phyloP scores from a whole-genome alignment of 2,329 filamentous ascomycete genomes.

The Byssochlamys sp. region DNA sequence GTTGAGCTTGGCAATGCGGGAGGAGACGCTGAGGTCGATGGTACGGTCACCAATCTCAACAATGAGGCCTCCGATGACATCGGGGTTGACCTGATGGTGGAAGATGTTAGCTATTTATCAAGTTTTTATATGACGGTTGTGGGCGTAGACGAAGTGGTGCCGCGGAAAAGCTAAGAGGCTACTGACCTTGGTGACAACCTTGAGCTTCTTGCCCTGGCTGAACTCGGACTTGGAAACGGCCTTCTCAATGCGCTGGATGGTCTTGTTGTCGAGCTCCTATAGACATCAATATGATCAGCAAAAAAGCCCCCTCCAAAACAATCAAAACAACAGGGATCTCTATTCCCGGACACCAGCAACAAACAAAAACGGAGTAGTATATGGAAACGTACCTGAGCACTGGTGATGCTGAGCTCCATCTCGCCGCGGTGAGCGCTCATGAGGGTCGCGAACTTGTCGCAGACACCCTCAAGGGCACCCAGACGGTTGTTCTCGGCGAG shows the following conservation, averaged over 20 bases:
- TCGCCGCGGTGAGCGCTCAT: conserved; percentile 86
- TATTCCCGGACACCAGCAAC: background rate
- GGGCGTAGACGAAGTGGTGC: background rate
- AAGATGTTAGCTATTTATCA: conserved; percentile 1
- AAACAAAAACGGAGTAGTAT: background rate
- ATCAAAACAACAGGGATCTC: background rate
- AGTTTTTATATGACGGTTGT: too few species aligned
- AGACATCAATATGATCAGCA: background rate
- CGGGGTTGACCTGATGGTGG: conserved; percentile 66
- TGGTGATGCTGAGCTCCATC: conserved; percentile 85
- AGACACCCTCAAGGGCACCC: conserved; percentile 68
- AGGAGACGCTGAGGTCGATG: conserved; percentile 51
- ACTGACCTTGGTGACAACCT: conserved; percentile 79
- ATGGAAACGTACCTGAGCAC: conserved; percentile 61
- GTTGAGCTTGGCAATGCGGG: conserved; percentile 97
- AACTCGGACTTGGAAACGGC: conserved; percentile 84
- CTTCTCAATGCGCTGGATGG: conserved; percentile 72
- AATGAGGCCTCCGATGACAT: conserved; percentile 84
- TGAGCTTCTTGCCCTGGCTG: conserved; percentile 91
- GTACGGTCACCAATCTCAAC: conserved; percentile 39
- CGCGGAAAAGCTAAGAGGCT: background rate
- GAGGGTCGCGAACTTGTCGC: conserved; percentile 75
- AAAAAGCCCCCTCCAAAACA: background rate
- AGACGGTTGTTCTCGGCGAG: conserved; percentile 96
- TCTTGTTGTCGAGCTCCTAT: conserved; percentile 77